Conservation (phyloP, 176 grass and related monocot species). For the Oryza officinalis region DNA sequence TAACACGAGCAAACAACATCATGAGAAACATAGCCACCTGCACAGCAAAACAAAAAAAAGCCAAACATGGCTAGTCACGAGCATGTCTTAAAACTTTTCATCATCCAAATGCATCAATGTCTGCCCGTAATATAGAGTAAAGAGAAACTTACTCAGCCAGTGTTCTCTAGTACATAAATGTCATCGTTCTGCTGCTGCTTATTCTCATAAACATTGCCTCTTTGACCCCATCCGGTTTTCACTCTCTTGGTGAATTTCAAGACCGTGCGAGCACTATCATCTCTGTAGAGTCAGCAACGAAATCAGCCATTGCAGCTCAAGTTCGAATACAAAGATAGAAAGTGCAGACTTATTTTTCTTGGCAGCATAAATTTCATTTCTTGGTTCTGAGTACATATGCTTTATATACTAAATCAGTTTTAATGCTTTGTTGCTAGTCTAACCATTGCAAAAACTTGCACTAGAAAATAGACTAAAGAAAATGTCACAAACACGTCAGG, state of each 20-base stretch:
- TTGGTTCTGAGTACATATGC: conserved; percentile 27
- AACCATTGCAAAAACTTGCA: conserved; percentile 8
- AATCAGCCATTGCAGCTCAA: conserved; percentile 25
- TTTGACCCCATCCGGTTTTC: conserved; percentile 83
- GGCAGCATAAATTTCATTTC: conserved; percentile 17
- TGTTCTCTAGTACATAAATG: conserved; percentile 45
- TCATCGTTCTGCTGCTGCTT: conserved; percentile 41
- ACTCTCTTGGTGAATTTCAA: conserved; percentile 93
- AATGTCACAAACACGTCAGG: conserved; percentile 11
- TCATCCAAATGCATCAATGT: conserved; percentile 2
- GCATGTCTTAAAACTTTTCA: conserved; percentile 9
- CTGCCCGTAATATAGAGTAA: neutral
- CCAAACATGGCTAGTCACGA: neutral
- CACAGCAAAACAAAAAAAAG: no score
- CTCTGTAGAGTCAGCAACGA: conserved; percentile 57
- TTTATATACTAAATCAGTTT: conserved; percentile 12
- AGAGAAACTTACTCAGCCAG: conserved; percentile 49
- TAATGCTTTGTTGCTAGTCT: neutral
- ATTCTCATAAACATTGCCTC: conserved; percentile 52
- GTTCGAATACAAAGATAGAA: conserved; percentile 21
- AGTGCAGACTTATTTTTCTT: conserved; percentile 7
- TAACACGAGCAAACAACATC: no score
- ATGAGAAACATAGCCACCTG: no score
- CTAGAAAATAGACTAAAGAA: conserved; percentile 27
- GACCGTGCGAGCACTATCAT: conserved; percentile 73